Conservation (phyloP, 441 rosid genomes). For the Kokia cookei region DNA sequence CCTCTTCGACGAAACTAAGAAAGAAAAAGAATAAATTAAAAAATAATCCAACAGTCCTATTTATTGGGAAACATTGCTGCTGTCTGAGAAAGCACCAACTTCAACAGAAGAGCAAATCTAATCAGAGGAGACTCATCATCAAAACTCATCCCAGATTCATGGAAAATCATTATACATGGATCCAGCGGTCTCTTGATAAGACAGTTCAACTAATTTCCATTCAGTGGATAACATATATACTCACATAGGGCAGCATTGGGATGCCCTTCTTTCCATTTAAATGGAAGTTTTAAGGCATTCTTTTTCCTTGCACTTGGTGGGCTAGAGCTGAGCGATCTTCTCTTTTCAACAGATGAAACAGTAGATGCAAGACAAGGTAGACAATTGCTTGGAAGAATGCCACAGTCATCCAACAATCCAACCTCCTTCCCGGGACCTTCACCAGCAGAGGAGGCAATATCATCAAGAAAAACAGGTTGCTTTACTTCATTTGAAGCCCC, state of each 20-base stretch:
- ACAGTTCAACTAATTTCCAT: background rate
- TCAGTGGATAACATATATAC: slow-evolving; percentile 13
- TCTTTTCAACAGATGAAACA: slow-evolving; percentile 62
- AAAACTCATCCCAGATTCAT: background rate
- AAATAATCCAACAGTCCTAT: background rate
- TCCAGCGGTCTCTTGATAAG: no score
- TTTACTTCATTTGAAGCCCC: slow-evolving; percentile 31
- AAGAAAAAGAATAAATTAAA: slow-evolving; percentile 9
- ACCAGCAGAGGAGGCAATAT: slow-evolving; percentile 53
- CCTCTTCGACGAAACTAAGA: slow-evolving; percentile 66
- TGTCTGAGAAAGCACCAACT: background rate
- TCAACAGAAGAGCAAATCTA: background rate
- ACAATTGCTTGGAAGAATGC: slow-evolving; percentile 66
- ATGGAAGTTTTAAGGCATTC: slow-evolving; percentile 44
- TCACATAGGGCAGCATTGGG: slow-evolving; percentile 46
- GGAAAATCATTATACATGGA: background rate
- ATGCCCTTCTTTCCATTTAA: slow-evolving; percentile 76
- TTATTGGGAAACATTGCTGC: background rate
- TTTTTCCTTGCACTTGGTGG: slow-evolving; percentile 69
- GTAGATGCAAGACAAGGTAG: slow-evolving; percentile 75
- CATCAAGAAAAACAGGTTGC: slow-evolving; percentile 51
- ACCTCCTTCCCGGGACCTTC: slow-evolving; percentile 44
- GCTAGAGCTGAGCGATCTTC: slow-evolving; percentile 71
- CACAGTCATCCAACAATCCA: slow-evolving; percentile 64
- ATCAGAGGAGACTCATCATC: background rate